Evolutionary conservation across 2,329 filamentous ascomycete species (phyloP).

Genomic region (Neonectria coccinea): DNA sequence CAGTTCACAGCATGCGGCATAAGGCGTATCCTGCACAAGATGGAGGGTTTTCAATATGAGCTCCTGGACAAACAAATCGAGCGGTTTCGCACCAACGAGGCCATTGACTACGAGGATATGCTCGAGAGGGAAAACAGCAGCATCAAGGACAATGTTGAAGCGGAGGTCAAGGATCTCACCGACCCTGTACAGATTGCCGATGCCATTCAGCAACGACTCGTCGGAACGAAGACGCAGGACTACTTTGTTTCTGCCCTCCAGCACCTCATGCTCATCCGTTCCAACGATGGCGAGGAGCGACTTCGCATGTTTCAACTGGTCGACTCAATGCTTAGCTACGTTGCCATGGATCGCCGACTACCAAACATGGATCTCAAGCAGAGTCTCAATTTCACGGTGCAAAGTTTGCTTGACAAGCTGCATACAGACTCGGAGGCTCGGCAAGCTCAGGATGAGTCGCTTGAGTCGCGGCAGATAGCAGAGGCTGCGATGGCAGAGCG

Average conservation of each 20-base stretch:
- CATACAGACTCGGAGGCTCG: conserved; percentile 96
- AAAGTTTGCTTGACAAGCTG: conserved; percentile 92
- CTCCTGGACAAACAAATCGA: conserved; percentile 98
- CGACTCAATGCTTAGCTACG: conserved; percentile 98
- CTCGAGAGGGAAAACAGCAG: conserved; percentile 91
- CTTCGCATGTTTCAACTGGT: conserved; percentile 97
- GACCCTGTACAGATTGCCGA: conserved; percentile 95
- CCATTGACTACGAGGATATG: conserved; percentile 98
- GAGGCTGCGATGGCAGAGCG: conserved; percentile 96
- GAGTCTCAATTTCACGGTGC: conserved; percentile 96
- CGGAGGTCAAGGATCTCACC: conserved; percentile 89
- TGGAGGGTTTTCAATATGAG: conserved; percentile 98
- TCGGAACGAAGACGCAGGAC: conserved; percentile 87
- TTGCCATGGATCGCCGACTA: conserved; percentile 95
- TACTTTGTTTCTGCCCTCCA: conserved; percentile 97
- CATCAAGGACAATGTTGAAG: conserved; percentile 88
- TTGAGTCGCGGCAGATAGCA: conserved; percentile 91
- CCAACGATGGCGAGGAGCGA: conserved; percentile 92
- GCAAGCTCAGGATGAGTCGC: conserved; percentile 89
- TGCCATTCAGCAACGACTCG: conserved; percentile 86
- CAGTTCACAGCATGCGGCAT: conserved; percentile 97
- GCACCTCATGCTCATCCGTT: conserved; percentile 90
- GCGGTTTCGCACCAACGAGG: conserved; percentile 91
- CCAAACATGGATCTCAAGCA: conserved; percentile 99
- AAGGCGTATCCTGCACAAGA: conserved; percentile 93